These are phyloP conservation scores for Cryptococcus sp. DNA, from an alignment of 1,284 basidiomycete genomes.

Conservation along the genomic window DNA sequence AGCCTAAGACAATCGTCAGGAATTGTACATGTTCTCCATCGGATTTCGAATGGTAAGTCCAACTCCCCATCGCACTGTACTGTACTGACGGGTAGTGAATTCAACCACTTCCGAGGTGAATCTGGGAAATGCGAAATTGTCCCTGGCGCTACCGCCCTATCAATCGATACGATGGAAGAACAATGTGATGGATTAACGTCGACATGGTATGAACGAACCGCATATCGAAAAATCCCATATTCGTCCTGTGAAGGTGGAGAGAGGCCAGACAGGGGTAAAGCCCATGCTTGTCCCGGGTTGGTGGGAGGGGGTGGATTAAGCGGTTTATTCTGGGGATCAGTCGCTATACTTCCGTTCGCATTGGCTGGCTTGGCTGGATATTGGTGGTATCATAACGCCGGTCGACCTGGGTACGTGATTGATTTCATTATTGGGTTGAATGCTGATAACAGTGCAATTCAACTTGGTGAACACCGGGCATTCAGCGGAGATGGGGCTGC, in stretches of 20 bases:
- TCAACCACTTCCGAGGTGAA: constrained; percentile 71
- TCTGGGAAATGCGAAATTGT: constrained; percentile 70
- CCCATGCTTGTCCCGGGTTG: constrained; percentile 75
- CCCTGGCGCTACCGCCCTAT: constrained; percentile 60
- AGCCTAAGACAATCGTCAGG: constrained; percentile 55
- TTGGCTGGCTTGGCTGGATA: constrained; percentile 69
- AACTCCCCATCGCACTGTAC: background rate
- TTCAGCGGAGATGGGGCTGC: constrained; percentile 49
- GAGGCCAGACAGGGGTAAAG: constrained; percentile 64
- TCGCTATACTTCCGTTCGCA: constrained; percentile 64
- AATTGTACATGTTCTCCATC: constrained; percentile 67
- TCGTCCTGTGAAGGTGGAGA: constrained; percentile 74
- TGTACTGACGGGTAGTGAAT: constrained; percentile 60
- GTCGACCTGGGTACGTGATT: constrained; percentile 50
- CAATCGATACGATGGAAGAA: constrained; percentile 53
- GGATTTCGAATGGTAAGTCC: constrained; percentile 85
- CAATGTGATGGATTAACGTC: constrained; percentile 58
- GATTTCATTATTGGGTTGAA: constrained; percentile 4
- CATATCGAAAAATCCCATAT: constrained; percentile 81
- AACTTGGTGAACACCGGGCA: constrained; percentile 58
- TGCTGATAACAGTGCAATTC: constrained; percentile 59
- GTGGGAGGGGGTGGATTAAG: constrained; percentile 54
- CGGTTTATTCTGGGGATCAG: constrained; percentile 73
- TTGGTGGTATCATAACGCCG: constrained; percentile 71
- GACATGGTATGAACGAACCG: constrained; percentile 86